Evolutionary conservation across 352 stramenopile genomes (phyloP).

Genomic region (Globisporangium paddicum): DNA sequence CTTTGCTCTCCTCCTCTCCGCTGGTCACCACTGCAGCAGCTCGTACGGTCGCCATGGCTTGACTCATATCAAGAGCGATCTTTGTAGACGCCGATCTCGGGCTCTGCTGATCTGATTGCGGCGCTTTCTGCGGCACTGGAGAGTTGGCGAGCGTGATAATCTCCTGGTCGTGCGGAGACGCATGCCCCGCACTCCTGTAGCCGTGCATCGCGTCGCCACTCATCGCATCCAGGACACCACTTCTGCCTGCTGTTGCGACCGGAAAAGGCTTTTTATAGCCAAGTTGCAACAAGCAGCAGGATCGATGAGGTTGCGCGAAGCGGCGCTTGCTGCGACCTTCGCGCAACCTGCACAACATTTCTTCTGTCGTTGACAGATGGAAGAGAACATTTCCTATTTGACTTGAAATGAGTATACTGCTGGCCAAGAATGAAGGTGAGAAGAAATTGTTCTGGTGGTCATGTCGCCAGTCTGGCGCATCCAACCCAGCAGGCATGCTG

Average conservation of each 20-base stretch:
- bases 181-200: not conserved
- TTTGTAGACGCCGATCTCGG: not conserved
- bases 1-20: not conserved
- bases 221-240: not conserved
- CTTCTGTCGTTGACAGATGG: conserved; percentile 9
- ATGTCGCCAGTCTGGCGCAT: too few relatives aligned
- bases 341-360: conserved; percentile 3
- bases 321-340: not conserved
- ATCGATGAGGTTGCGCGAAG: not conserved
- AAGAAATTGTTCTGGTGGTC: too few relatives aligned
- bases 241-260: not conserved
- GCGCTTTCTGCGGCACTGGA: not conserved
- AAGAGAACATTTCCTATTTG: too few relatives aligned
- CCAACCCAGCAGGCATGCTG: too few relatives aligned
- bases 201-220: not conserved
- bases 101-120: conserved; percentile 1
- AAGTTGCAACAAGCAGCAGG: not conserved
- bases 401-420: not conserved
- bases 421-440: too few relatives aligned
- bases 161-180: not conserved
- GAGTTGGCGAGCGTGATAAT: not conserved
- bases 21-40: not conserved
- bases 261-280: conserved; percentile 1
- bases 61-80: not conserved
- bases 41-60: not conserved